Evolutionary conservation across 768 basidiomycete genomes (phyloP).

Genomic region (Hirschioporus abietinus): DNA sequence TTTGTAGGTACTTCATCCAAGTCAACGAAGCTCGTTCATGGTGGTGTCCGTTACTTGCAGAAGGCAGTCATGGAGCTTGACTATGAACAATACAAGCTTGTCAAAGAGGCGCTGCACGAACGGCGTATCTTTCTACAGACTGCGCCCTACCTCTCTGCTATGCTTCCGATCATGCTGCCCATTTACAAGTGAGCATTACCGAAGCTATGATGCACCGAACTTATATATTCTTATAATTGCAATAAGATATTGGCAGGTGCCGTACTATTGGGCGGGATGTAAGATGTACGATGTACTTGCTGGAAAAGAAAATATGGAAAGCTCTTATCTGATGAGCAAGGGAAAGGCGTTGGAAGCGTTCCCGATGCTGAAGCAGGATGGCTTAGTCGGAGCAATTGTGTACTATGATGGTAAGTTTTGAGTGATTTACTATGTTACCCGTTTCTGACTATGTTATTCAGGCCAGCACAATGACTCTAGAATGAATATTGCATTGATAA

Average conservation of each 20-base stretch:
- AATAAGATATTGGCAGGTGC: constrained; percentile 87
- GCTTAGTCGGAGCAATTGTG: constrained; percentile 90
- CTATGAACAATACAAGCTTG: constrained; percentile 95
- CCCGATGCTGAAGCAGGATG: constrained; percentile 92
- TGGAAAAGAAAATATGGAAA: constrained; percentile 95
- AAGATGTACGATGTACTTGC: constrained; percentile 96
- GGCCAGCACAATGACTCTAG: constrained; percentile 98
- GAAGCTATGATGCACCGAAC: constrained; percentile 2
- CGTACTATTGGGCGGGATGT: constrained; percentile 93
- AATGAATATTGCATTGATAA: constrained; percentile 94
- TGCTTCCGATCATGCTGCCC: constrained; percentile 97
- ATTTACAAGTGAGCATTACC: constrained; percentile 70
- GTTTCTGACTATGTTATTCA: constrained; percentile 22
- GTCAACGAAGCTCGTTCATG: constrained; percentile 97
- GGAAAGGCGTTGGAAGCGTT: constrained; percentile 92
- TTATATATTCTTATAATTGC: constrained; percentile 11
- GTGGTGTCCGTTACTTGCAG: constrained; percentile 95
- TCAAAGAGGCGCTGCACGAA: constrained; percentile 92
- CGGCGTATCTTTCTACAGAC: constrained; percentile 91
- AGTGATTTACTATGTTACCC: not conserved
- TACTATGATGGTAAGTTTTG: constrained; percentile 83
- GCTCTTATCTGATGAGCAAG: constrained; percentile 91
- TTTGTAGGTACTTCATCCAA: constrained; percentile 86
- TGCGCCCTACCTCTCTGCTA: constrained; percentile 86
- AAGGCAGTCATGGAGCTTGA: constrained; percentile 95